A percentile compares a stretch with the other conserved stretches of the same genome.
phyloP scores from a whole-genome alignment of 2,329 filamentous ascomycete genomes.

The Colletotrichum navitas region DNA sequence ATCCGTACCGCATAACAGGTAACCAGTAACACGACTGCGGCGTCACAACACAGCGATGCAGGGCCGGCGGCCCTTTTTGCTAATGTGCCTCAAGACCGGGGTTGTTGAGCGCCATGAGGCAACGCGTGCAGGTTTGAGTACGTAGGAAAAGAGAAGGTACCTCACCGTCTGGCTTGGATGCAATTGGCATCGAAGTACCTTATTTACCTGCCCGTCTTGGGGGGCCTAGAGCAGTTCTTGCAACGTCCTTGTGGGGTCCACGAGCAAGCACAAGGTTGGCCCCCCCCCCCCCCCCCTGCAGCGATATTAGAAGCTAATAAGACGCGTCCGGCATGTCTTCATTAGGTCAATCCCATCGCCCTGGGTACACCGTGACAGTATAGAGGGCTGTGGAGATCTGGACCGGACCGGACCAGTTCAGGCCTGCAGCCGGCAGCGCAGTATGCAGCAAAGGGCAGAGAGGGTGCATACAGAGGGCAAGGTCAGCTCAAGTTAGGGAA shows the following conservation, averaged over 20 bases:
- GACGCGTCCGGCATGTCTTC: constrained; percentile 43
- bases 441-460: constrained; percentile 25
- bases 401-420: constrained; percentile 38
- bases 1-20: constrained; percentile 6
- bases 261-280: constrained; percentile 29
- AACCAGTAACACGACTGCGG: constrained; percentile 14
- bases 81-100: constrained; percentile 1
- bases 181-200: constrained; percentile 39
- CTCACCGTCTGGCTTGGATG: constrained; percentile 11
- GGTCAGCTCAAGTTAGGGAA: constrained; percentile 6
- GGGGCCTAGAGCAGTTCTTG: constrained; percentile 22
- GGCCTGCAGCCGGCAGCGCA: constrained; percentile 37
- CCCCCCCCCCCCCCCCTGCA: constrained; percentile 31
- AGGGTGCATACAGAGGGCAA: constrained; percentile 21
- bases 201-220: constrained; percentile 36
- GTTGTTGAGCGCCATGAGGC: constrained; percentile 13
- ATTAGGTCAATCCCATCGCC: constrained; percentile 42
- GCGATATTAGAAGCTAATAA: constrained; percentile 42
- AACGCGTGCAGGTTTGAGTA: constrained; percentile 9
- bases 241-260: constrained; percentile 30
- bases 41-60: background rate
- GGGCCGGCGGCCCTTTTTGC: constrained; percentile 3
- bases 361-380: constrained; percentile 42
- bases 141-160: constrained; percentile 20
- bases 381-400: constrained; percentile 39